A percentile compares a stretch with the other conserved stretches of the same genome.
These are phyloP conservation scores for Coniosporium tulheliwenetii DNA, from an alignment of 2,329 filamentous ascomycete species.

Conservation along the genomic window DNA sequence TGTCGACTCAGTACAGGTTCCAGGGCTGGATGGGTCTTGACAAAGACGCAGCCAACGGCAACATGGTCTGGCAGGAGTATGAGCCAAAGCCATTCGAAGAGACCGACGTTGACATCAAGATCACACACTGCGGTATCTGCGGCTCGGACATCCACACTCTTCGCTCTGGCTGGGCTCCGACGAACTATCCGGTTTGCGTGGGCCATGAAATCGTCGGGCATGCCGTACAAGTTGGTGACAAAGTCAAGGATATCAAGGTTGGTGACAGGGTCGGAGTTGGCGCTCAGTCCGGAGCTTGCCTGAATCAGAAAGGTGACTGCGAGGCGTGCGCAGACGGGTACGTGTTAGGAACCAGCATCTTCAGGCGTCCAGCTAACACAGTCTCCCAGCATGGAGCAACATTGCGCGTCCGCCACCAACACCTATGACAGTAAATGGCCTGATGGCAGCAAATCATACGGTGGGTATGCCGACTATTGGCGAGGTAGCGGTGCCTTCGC, in stretches of 20 bases:
- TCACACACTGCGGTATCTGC: conserved; percentile 23
- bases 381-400: conserved; percentile 23
- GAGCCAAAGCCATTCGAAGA: conserved; percentile 24
- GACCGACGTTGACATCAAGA: conserved; percentile 22
- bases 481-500: conserved; percentile 43
- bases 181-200: conserved; percentile 18
- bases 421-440: conserved; percentile 45
- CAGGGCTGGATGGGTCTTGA: conserved; percentile 42
- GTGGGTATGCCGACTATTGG: conserved; percentile 43
- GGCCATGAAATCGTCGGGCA: conserved; percentile 19
- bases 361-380: conserved; percentile 4
- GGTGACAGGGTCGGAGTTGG: conserved; percentile 33
- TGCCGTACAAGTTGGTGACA: conserved; percentile 15
- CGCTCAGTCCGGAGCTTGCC: conserved; percentile 31
- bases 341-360: too few species aligned
- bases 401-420: conserved; percentile 31
- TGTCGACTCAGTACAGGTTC: conserved; percentile 31
- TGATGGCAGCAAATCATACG: conserved; percentile 48
- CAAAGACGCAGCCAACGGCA: conserved; percentile 32
- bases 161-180: conserved; percentile 26
- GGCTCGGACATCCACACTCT: conserved; percentile 6
- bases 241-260: conserved; percentile 15
- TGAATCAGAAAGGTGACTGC: conserved; percentile 25
- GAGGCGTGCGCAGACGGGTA: conserved; percentile 29
- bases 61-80: conserved; percentile 37